Conservation (phyloP, 495 filamentous ascomycete species). For the Penicillium cinerascens region DNA sequence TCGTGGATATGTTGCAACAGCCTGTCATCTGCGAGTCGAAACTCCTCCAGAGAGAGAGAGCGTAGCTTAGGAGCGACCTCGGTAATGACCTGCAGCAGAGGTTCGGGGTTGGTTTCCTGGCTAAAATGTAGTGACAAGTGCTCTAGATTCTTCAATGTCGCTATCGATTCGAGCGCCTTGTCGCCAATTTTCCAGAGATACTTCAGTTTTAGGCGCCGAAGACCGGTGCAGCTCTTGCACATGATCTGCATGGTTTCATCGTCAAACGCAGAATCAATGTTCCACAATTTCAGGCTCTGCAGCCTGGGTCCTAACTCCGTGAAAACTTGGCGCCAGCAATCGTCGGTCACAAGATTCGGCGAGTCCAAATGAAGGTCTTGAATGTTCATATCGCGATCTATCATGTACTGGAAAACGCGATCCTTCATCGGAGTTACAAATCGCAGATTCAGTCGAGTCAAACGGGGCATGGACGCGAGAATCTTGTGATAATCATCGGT, state of each 20-base stretch:
- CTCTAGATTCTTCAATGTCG: slow-evolving; percentile 54
- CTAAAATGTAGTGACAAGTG: slow-evolving; percentile 69
- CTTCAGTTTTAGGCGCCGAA: slow-evolving; percentile 70
- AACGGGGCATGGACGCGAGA: slow-evolving; percentile 65
- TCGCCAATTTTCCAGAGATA: slow-evolving; percentile 52
- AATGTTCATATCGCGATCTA: slow-evolving; percentile 62
- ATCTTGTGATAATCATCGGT: slow-evolving; percentile 75
- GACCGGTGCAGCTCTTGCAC: slow-evolving; percentile 56
- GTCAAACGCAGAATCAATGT: slow-evolving; percentile 69
- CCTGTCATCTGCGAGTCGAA: slow-evolving; percentile 54
- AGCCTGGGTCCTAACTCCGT: slow-evolving; percentile 57
- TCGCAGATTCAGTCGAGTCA: slow-evolving; percentile 66
- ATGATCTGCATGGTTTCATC: slow-evolving; percentile 57
- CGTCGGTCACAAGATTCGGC: slow-evolving; percentile 73
- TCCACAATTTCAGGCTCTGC: slow-evolving; percentile 62
- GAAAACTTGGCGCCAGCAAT: slow-evolving; percentile 66
- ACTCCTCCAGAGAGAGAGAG: slow-evolving; percentile 69
- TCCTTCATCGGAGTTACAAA: slow-evolving; percentile 90
- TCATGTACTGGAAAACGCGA: slow-evolving; percentile 70
- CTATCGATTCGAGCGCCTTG: slow-evolving; percentile 49
- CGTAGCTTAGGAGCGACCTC: slow-evolving; percentile 56
- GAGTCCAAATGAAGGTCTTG: slow-evolving; percentile 65
- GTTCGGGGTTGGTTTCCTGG: slow-evolving; percentile 49
- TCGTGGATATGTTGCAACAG: slow-evolving; percentile 63
- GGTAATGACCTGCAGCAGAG: slow-evolving; percentile 57